These are phyloP conservation scores for Casuarina glauca DNA, from an alignment of 306 rosid genomes.

Conservation along the genomic window DNA sequence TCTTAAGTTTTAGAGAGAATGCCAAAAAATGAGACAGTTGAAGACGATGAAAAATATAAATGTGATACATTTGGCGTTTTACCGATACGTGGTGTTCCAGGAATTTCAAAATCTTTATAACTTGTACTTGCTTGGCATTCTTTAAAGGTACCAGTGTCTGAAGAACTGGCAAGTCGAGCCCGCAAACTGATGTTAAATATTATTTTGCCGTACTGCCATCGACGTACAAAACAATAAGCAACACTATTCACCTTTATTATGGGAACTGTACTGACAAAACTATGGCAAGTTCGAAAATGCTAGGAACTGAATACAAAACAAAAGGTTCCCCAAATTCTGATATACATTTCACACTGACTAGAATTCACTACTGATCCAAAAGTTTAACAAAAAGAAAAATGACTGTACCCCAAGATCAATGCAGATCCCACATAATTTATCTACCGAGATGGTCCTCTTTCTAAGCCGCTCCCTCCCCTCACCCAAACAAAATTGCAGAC, in stretches of 20 bases:
- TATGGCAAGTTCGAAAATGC: conserved; percentile 13
- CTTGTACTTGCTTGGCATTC: not conserved
- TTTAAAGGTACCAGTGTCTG: not conserved
- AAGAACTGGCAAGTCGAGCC: not conserved
- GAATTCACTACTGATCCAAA: conserved; percentile 23
- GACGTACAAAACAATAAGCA: not conserved
- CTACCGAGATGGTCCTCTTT: conserved; percentile 30
- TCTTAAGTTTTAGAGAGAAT: too few species aligned
- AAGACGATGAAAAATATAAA: not conserved
- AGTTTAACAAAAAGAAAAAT: not conserved
- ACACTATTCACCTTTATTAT: not conserved
- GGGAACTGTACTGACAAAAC: conserved; percentile 5
- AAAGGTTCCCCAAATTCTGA: conserved; percentile 28
- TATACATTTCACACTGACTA: conserved; percentile 35
- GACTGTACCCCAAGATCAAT: conserved; percentile 35
- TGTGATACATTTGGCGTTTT: not conserved
- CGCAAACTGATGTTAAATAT: too few species aligned
- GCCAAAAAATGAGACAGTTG: not conserved
- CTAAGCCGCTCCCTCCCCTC: not conserved
- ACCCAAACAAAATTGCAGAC: conserved; percentile 32
- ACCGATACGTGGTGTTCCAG: not conserved
- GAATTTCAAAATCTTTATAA: not conserved
- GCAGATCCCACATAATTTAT: conserved; percentile 29
- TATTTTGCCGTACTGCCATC: not conserved
- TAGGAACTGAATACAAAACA: conserved; percentile 7